phyloP scores from a whole-genome alignment of 106 monocot species.

The Posidonia australis region DNA sequence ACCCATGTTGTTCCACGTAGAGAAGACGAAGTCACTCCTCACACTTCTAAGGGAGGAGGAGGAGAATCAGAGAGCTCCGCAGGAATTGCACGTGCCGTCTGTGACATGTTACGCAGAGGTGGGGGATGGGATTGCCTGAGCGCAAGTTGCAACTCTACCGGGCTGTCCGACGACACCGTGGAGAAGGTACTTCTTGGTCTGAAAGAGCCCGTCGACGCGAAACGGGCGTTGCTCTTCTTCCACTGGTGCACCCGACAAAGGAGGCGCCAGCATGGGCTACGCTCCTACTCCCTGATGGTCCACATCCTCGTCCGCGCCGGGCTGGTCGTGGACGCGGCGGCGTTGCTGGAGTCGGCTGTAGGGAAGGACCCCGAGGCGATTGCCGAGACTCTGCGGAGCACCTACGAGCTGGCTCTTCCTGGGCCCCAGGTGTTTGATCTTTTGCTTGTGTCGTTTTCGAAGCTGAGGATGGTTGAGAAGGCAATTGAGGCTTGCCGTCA shows the following conservation, averaged over 20 bases:
- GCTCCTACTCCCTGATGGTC: slow-evolving; percentile 28
- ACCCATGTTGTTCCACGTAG: too few relatives aligned
- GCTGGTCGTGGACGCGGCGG: slow-evolving; percentile 23
- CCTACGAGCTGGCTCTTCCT: slow-evolving; percentile 25
- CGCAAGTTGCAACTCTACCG: background rate
- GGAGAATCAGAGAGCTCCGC: too few relatives aligned
- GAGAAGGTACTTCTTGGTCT: background rate
- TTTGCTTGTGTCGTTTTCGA: slow-evolving; percentile 40
- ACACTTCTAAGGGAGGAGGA: too few relatives aligned
- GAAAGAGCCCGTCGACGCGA: slow-evolving; percentile 14
- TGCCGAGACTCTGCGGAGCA: slow-evolving; percentile 22
- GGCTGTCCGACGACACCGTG: background rate
- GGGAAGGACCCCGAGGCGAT: slow-evolving; percentile 10
- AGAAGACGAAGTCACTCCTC: too few relatives aligned
- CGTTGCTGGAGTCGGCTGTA: slow-evolving; percentile 26
- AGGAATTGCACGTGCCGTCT: background rate
- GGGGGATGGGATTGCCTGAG: background rate
- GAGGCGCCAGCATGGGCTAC: slow-evolving; percentile 15
- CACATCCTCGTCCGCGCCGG: slow-evolving; percentile 55
- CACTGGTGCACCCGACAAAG: slow-evolving; percentile 33
- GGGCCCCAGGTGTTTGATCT: slow-evolving; percentile 59
- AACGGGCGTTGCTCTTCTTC: slow-evolving; percentile 43
- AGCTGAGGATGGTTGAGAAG: slow-evolving; percentile 26
- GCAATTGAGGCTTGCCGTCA: slow-evolving; percentile 44
- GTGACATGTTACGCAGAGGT: background rate